Conservation (phyloP, 495 filamentous ascomycete species). For the Daldinia loculata region DNA sequence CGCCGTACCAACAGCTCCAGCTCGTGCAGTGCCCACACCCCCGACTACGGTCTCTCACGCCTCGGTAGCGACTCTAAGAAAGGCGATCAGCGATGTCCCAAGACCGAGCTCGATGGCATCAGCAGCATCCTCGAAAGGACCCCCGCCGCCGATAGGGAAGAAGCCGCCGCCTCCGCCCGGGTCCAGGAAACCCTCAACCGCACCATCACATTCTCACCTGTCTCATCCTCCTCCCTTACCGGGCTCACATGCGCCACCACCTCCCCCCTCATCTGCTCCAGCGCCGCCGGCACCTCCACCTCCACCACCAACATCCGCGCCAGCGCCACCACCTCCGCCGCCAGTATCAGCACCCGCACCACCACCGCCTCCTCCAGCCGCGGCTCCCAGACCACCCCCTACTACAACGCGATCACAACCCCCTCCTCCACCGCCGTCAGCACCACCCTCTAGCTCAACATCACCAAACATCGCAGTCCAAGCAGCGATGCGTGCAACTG, state of each 20-base stretch:
- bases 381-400: constrained; percentile 34
- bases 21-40: constrained; percentile 50
- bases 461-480: constrained; percentile 59
- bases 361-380: constrained; percentile 48
- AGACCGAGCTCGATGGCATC: constrained; percentile 63
- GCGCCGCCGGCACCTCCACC: constrained; percentile 59
- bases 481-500: constrained; percentile 60
- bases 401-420: constrained; percentile 62
- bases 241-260: constrained; percentile 59
- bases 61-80: constrained; percentile 68
- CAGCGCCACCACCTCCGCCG: constrained; percentile 62
- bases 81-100: constrained; percentile 61
- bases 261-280: constrained; percentile 63
- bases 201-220: constrained; percentile 49
- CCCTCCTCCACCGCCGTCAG: constrained; percentile 59
- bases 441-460: constrained; percentile 47
- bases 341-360: constrained; percentile 60
- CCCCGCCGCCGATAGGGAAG: constrained; percentile 68
- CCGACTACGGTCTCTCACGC: constrained; percentile 60
- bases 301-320: constrained; percentile 56
- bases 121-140: constrained; percentile 55
- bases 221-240: constrained; percentile 56
- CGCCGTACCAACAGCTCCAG: constrained; percentile 67
- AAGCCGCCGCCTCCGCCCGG: constrained; percentile 76
- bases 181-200: constrained; percentile 68